Percentiles rank a stretch among this genome's conserved stretches.
These are phyloP conservation scores for Macroventuria anomochaeta DNA, from an alignment of 2,329 filamentous ascomycete genomes.

Conservation along the genomic window DNA sequence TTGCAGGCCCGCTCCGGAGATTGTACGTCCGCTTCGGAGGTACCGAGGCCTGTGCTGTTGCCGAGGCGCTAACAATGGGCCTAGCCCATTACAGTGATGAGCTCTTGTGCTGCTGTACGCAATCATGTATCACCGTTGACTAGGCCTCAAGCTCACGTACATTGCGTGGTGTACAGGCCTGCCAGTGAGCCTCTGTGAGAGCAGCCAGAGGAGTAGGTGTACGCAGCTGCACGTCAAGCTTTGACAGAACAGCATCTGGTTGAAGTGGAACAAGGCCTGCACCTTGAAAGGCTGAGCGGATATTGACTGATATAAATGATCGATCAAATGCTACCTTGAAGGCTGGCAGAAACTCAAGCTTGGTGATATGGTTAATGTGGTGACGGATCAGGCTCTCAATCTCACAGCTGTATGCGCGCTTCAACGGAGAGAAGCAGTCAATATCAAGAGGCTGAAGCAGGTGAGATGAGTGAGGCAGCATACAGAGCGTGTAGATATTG, in stretches of 20 bases:
- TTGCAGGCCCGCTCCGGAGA: too few species aligned
- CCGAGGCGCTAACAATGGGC: too few species aligned
- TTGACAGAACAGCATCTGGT: not conserved
- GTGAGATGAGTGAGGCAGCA: too few species aligned
- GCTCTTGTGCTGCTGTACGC: not conserved
- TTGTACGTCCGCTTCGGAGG: too few species aligned
- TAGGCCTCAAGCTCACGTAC: not conserved
- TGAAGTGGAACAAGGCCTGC: not conserved
- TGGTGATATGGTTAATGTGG: too few species aligned
- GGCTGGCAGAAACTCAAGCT: not conserved
- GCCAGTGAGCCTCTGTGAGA: not conserved
- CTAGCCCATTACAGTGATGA: too few species aligned
- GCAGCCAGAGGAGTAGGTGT: not conserved
- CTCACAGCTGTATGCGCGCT: not conserved
- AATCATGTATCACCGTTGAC: not conserved
- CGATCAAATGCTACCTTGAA: not conserved
- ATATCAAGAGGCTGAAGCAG: conserved; percentile 31
- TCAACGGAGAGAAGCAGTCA: conserved; percentile 38
- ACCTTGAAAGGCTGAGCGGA: not conserved
- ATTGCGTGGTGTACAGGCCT: not conserved
- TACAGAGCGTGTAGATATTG: not conserved
- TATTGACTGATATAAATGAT: not conserved
- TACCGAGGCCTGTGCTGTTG: too few species aligned
- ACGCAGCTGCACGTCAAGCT: not conserved
- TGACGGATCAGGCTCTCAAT: too few species aligned